These are phyloP conservation scores for Polymyxa betae DNA, from an alignment of 208 protist species.

Conservation along the genomic window DNA sequence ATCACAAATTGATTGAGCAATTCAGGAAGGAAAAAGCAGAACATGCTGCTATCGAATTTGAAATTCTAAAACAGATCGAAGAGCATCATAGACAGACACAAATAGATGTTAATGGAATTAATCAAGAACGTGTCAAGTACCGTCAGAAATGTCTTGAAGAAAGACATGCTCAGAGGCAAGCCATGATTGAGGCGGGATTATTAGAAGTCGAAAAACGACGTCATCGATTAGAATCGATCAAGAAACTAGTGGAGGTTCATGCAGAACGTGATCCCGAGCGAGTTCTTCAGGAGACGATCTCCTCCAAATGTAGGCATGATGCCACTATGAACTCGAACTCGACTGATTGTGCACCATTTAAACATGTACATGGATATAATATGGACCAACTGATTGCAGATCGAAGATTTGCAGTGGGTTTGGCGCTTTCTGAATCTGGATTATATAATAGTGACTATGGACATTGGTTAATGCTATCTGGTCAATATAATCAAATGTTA, in stretches of 20 bases:
- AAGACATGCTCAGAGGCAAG: not conserved
- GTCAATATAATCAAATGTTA: not conserved
- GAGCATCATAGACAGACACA: not conserved
- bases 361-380: not conserved
- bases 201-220: not conserved
- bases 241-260: not conserved
- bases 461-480: not conserved
- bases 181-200: not conserved
- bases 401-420: not conserved
- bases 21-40: conserved; percentile 9
- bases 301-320: not conserved
- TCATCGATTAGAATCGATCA: not conserved
- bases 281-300: not conserved
- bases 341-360: not conserved
- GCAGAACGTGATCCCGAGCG: not conserved
- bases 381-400: not conserved
- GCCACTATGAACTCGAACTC: not conserved
- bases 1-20: conserved; percentile 3
- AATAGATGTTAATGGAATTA: not conserved
- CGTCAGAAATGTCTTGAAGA: not conserved
- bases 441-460: conserved; percentile 7
- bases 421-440: not conserved
- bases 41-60: not conserved
- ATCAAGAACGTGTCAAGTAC: conserved; percentile 44
- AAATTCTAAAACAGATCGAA: not conserved